These are phyloP conservation scores for Alternaria rosae DNA, from an alignment of 2,329 filamentous ascomycete genomes.

Conservation along the genomic window DNA sequence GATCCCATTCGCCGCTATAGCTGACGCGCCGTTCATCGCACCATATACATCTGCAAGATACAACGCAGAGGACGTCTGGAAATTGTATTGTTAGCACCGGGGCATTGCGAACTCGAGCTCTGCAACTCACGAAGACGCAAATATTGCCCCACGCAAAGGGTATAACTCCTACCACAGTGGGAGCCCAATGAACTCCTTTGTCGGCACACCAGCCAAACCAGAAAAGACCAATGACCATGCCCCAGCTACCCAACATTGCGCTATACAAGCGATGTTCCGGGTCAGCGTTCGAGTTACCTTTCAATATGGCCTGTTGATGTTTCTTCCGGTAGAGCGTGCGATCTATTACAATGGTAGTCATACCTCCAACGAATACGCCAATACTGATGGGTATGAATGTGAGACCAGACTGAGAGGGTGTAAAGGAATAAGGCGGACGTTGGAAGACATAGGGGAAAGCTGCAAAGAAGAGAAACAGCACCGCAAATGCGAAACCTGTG, in stretches of 20 bases:
- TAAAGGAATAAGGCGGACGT: slow-evolving; percentile 41
- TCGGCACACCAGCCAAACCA: slow-evolving; percentile 68
- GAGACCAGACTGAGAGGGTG: slow-evolving; percentile 38
- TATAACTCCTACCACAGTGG: slow-evolving; percentile 59
- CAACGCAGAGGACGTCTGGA: slow-evolving; percentile 35
- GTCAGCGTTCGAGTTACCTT: slow-evolving; percentile 45
- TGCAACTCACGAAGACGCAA: slow-evolving; percentile 63
- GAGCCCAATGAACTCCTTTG: slow-evolving; percentile 57
- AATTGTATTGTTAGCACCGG: neutral
- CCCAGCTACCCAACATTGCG: slow-evolving; percentile 65
- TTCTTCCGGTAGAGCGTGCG: slow-evolving; percentile 46
- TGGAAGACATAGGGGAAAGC: slow-evolving; percentile 46
- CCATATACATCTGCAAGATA: slow-evolving; percentile 46
- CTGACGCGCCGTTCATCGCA: slow-evolving; percentile 43
- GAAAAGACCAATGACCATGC: slow-evolving; percentile 63
- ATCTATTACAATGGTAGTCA: slow-evolving; percentile 48
- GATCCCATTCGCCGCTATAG: slow-evolving; percentile 50
- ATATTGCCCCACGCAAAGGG: slow-evolving; percentile 68
- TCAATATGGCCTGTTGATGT: slow-evolving; percentile 33
- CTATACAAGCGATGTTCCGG: slow-evolving; percentile 67
- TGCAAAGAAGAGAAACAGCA: slow-evolving; percentile 49
- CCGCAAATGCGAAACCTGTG: slow-evolving; percentile 44
- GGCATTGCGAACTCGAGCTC: no score
- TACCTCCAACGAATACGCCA: slow-evolving; percentile 36
- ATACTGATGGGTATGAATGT: slow-evolving; percentile 45